Evolutionary conservation across 2,329 filamentous ascomycete species (phyloP), one percentile per base, ranked within the genome.

Genomic region (Exserohilum rostratum): DNA sequence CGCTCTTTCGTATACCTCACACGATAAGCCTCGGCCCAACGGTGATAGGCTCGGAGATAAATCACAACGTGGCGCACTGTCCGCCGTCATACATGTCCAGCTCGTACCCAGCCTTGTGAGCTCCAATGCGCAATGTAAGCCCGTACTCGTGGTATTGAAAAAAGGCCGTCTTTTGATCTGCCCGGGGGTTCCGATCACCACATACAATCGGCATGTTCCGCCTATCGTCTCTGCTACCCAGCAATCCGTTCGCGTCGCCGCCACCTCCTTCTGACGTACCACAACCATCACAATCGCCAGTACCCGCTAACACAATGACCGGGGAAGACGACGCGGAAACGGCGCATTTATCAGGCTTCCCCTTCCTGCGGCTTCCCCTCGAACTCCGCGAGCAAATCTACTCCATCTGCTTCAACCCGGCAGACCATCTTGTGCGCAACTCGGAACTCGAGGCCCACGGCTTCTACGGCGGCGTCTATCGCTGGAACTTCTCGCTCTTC

Each of bases 401-500:
- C 55, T 60, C 61, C 10, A 53, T 66, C 17, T 72, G 73, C 55
- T 72, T 72, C 50, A 50, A 60, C 22, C 70, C 70, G 3, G 54
- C 60, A 4, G 59, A 68, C 27, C 64, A 62, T 0, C 60, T 70
- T 0, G 34, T 47, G 6, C 51, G 49, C 15, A 60, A 29, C 45
- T 1, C 33, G 1, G 45, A 31, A 22, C 54, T 59, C 25, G 58
- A 61, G 50, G 45, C 40, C 4, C 50, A 61, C 33, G 65, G 65
- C 3, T 63, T 60, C 49, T 65, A 43, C 25, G 65, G 64, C 3
- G 64, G 65, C 4, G 40, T 66, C 10, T 76, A 76, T 44, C 27
- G 45, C 6, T 74, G 72, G 52, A 67, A 74, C 20, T 57, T 74
- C 6, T 69, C 73, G 9, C 70, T 84, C n/a, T 76, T 77, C 57